Conservation (phyloP, 805 yeast genomes). For the Priceomyces fermenticarens region DNA sequence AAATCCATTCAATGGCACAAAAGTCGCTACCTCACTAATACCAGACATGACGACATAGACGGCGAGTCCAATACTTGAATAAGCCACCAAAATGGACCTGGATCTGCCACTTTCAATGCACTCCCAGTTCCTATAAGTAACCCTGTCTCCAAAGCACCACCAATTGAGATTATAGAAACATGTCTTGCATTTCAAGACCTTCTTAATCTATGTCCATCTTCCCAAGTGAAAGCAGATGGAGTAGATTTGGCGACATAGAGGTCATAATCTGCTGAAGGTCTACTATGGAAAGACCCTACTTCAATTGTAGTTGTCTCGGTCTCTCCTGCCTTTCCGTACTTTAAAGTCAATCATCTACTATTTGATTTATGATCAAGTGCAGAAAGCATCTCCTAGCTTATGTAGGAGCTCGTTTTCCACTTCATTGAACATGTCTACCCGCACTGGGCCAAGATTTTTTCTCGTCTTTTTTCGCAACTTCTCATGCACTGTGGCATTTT, state of each 20-base stretch:
- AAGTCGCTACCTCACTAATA: conserved; percentile 67
- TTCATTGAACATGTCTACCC: too few relatives aligned
- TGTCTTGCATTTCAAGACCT: conserved; percentile 53
- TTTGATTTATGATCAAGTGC: too few relatives aligned
- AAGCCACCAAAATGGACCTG: conserved; percentile 61
- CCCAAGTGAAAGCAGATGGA: conserved; percentile 31
- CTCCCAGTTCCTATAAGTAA: conserved; percentile 73
- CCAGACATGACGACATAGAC: conserved; percentile 69
- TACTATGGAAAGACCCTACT: conserved; percentile 29
- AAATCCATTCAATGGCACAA: conserved; percentile 65
- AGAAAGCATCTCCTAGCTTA: too few relatives aligned
- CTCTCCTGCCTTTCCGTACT: conserved; percentile 10
- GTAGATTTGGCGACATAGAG: conserved; percentile 43
- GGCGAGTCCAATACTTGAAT: conserved; percentile 62
- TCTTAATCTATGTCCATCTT: conserved; percentile 45
- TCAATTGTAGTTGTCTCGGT: conserved; percentile 3
- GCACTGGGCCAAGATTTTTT: too few relatives aligned
- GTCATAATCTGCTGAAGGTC: conserved; percentile 48
- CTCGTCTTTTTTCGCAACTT: too few relatives aligned
- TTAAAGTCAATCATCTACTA: too few relatives aligned
- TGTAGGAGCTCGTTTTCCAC: too few relatives aligned
- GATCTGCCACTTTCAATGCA: conserved; percentile 69
- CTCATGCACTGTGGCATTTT: too few relatives aligned
- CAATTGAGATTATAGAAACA: conserved; percentile 71
- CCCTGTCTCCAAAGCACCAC: conserved; percentile 83